Percentiles rank a stretch among this genome's conserved stretches.
Conservation (phyloP, 2,329 filamentous ascomycete genomes). For the Clarireedia homoeocarpa region DNA sequence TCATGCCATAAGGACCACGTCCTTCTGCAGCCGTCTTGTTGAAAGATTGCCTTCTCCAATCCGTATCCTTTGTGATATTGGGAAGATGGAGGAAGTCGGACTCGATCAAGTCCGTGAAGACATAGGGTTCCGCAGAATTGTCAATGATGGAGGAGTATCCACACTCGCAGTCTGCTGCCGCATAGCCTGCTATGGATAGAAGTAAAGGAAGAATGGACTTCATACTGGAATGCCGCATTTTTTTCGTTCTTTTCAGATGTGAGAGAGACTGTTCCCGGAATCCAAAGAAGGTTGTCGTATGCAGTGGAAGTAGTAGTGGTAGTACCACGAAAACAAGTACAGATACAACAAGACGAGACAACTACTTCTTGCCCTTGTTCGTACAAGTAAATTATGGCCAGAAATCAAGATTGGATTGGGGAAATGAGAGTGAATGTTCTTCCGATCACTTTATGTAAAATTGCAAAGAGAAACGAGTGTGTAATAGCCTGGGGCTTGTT, state of each 20-base stretch:
- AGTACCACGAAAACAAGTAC: slow-evolving; percentile 2
- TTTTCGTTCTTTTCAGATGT: neutral
- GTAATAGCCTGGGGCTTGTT: neutral
- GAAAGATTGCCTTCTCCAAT: slow-evolving; percentile 63
- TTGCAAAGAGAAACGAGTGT: neutral
- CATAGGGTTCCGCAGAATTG: slow-evolving; percentile 30
- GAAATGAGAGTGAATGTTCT: neutral
- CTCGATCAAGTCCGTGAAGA: slow-evolving; percentile 65
- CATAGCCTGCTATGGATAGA: neutral
- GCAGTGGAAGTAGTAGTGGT: neutral
- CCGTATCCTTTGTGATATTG: slow-evolving; percentile 41
- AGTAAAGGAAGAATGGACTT: neutral
- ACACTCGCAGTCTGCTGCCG: slow-evolving; percentile 51
- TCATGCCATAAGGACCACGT: slow-evolving; percentile 56
- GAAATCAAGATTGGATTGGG: neutral
- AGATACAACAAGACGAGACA: neutral
- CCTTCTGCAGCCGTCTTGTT: slow-evolving; percentile 50
- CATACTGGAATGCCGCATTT: neutral
- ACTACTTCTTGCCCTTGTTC: neutral
- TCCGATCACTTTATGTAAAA: neutral
- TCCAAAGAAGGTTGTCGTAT: neutral
- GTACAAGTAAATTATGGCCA: neutral
- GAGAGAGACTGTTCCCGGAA: neutral
- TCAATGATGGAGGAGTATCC: slow-evolving; percentile 54
- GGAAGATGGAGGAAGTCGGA: slow-evolving; percentile 59